phyloP scores from a whole-genome alignment of 2,329 filamentous ascomycete species.

The Bertia moriformis region DNA sequence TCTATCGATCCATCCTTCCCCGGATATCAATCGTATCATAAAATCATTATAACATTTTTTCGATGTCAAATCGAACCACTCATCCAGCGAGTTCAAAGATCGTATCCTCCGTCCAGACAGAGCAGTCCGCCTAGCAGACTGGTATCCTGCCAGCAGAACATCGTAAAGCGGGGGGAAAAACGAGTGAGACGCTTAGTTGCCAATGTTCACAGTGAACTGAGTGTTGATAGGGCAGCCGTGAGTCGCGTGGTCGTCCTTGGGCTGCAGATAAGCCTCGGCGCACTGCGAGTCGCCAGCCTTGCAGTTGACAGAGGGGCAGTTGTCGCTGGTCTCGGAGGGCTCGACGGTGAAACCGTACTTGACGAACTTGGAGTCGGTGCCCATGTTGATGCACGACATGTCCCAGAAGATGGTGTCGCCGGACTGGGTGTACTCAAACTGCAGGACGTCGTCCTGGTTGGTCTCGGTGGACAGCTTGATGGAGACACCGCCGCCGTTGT shows the following conservation, averaged over 20 bases:
- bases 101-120: no score
- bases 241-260: conserved; percentile 21
- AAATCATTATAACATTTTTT: no score
- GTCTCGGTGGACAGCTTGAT: conserved; percentile 13
- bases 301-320: conserved; percentile 18
- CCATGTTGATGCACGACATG: conserved; percentile 14
- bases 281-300: conserved; percentile 16
- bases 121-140: no score
- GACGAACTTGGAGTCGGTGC: conserved; percentile 8
- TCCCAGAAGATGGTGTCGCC: conserved; percentile 13
- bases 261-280: conserved; percentile 20
- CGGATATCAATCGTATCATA: no score
- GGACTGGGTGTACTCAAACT: conserved; percentile 15
- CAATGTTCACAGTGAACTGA: conserved; percentile 16
- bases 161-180: no score
- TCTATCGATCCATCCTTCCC: no score
- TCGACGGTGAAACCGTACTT: conserved; percentile 11
- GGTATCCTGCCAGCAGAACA: no score
- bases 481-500: conserved; percentile 14
- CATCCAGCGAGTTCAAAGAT: no score
- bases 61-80: no score
- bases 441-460: conserved; percentile 9
- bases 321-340: not conserved
- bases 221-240: conserved; percentile 19
- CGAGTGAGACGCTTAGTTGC: conserved; percentile 6